Percentiles rank a stretch among this genome's conserved stretches.
Conservation (phyloP, 495 filamentous ascomycete genomes). For the Neurospora tetraspora region DNA sequence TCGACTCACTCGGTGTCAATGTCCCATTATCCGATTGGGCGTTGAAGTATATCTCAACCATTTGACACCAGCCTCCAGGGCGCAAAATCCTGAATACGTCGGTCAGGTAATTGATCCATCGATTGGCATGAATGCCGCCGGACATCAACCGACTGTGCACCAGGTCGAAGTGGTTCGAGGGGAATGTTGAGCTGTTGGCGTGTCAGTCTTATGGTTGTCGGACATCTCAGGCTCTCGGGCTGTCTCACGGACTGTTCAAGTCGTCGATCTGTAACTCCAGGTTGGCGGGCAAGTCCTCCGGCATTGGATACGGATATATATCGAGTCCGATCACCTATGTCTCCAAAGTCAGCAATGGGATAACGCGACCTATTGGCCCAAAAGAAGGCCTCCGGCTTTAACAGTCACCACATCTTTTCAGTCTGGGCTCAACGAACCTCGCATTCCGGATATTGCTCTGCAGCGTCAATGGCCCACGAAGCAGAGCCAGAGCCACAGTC, state of each 20-base stretch:
- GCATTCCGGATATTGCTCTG: conserved; percentile 57
- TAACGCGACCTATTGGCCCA: neutral
- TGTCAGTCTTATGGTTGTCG: conserved; percentile 1
- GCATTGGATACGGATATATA: conserved; percentile 64
- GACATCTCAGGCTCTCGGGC: neutral
- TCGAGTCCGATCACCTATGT: conserved; percentile 71
- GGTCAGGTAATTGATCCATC: conserved; percentile 71
- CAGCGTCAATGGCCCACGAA: conserved; percentile 37
- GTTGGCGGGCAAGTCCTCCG: conserved; percentile 58
- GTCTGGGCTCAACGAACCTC: conserved; percentile 46
- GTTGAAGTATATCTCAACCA: conserved; percentile 81
- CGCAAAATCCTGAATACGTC: conserved; percentile 55
- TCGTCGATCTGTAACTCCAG: conserved; percentile 72
- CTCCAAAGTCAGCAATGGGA: neutral
- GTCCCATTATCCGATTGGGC: conserved; percentile 86
- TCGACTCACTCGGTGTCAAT: conserved; percentile 47
- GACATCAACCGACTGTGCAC: conserved; percentile 79
- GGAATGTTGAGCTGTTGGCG: conserved; percentile 54
- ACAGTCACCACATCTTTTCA: neutral
- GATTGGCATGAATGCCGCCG: conserved; percentile 60
- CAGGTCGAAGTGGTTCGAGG: conserved; percentile 72
- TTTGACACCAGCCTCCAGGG: conserved; percentile 75
- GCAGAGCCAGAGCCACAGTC: conserved; percentile 70
- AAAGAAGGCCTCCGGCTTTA: neutral
- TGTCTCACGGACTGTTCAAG: conserved; percentile 53